These are phyloP conservation scores for Boletus semigastroideus DNA, from an alignment of 1,284 basidiomycete genomes.

Conservation along the genomic window DNA sequence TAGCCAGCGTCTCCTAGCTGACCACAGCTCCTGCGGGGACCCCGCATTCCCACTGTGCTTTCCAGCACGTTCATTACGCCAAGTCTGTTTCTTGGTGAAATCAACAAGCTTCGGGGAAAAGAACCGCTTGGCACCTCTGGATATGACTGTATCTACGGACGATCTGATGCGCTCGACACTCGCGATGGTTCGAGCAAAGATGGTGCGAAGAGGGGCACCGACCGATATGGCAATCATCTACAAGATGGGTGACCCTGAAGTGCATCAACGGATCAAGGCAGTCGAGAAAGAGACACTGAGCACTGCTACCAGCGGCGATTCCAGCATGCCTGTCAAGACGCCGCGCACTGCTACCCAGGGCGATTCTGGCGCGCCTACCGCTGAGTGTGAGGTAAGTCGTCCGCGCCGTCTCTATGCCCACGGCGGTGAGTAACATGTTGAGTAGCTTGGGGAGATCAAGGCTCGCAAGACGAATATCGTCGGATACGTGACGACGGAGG, in stretches of 20 bases:
- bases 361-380: conserved; percentile 40
- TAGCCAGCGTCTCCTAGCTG: conserved; percentile 14
- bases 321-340: too few relatives aligned
- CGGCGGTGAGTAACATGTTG: background rate
- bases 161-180: conserved; percentile 59
- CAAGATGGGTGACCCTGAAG: conserved; percentile 44
- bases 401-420: background rate
- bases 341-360: conserved; percentile 24
- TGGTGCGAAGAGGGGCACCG: conserved; percentile 69
- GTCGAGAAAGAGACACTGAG: conserved; percentile 29
- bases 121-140: conserved; percentile 46
- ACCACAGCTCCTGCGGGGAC: conserved; percentile 70
- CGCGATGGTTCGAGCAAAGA: conserved; percentile 59
- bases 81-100: conserved; percentile 45
- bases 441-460: conserved; percentile 46
- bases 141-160: conserved; percentile 33
- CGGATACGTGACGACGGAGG: conserved; percentile 81
- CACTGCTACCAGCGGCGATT: too few relatives aligned
- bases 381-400: conserved; percentile 37
- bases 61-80: conserved; percentile 44
- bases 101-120: conserved; percentile 63
- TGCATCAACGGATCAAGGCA: conserved; percentile 20
- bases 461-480: conserved; percentile 51
- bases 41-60: conserved; percentile 46
- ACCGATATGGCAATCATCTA: conserved; percentile 75